A percentile compares a stretch with the other conserved stretches of the same genome.
Conservation (phyloP, 805 yeast genomes). For the Pichia gijzeniarum region DNA sequence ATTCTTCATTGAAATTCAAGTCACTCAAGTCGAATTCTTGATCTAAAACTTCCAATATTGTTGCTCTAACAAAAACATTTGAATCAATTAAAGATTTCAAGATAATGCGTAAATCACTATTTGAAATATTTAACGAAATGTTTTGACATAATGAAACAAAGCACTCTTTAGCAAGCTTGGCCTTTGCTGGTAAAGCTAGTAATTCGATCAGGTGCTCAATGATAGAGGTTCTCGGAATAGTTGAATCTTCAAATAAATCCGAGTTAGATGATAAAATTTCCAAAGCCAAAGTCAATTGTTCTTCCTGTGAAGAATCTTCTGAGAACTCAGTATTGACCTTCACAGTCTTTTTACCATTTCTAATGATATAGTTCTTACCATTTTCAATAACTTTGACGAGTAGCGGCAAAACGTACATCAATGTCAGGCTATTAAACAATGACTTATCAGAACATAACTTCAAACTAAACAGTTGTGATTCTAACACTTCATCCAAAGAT, state of each 20-base stretch:
- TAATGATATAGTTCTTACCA: conserved; percentile 53
- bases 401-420: conserved; percentile 72
- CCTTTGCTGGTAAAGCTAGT: conserved; percentile 67
- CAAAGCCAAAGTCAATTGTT: conserved; percentile 68
- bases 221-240: conserved; percentile 64
- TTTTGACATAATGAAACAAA: conserved; percentile 71
- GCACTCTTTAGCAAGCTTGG: conserved; percentile 79
- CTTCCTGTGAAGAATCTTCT: conserved; percentile 86
- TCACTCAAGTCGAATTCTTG: conserved; percentile 65
- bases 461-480: conserved; percentile 68
- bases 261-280: conserved; percentile 68
- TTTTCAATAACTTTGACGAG: conserved; percentile 58
- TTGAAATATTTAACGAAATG: conserved; percentile 55
- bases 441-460: conserved; percentile 69
- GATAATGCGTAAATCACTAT: conserved; percentile 52
- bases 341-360: conserved; percentile 43
- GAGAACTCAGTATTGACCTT: conserved; percentile 58
- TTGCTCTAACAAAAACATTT: conserved; percentile 64
- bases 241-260: conserved; percentile 57
- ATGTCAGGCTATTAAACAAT: conserved; percentile 59
- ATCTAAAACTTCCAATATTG: conserved; percentile 79
- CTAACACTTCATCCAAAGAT: conserved; percentile 45
- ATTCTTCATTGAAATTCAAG: conserved; percentile 38
- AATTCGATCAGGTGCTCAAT: conserved; percentile 57
- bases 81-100: conserved; percentile 52